A percentile compares a stretch with the other conserved stretches of the same genome.
These are phyloP conservation scores for Panaeolus papilionaceus DNA, from an alignment of 768 basidiomycete species.

Conservation along the genomic window DNA sequence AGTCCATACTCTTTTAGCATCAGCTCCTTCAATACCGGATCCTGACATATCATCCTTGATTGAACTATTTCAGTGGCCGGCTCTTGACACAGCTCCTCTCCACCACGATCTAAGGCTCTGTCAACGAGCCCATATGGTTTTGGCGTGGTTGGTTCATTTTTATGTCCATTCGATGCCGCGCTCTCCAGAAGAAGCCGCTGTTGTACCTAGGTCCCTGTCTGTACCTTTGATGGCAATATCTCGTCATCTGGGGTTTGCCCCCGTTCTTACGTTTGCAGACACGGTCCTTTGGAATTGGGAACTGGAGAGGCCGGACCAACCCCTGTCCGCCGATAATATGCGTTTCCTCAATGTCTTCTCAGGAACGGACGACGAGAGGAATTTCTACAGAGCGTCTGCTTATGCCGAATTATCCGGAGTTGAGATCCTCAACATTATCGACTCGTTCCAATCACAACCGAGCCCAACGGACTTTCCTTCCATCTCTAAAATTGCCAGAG, in stretches of 20 bases:
- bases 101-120: conserved; percentile 61
- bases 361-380: conserved; percentile 81
- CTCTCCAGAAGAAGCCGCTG: conserved; percentile 42
- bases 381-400: conserved; percentile 89
- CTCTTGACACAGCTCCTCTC: conserved; percentile 63
- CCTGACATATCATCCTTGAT: conserved; percentile 17
- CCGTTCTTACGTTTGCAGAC: conserved; percentile 94
- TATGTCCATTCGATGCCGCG: conserved; percentile 84
- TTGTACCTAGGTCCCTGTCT: conserved; percentile 79
- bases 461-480: conserved; percentile 67
- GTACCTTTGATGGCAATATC: conserved; percentile 83
- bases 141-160: conserved; percentile 89
- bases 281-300: conserved; percentile 95
- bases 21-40: conserved; percentile 12
- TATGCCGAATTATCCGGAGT: conserved; percentile 86
- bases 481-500: conserved; percentile 70
- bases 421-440: conserved; percentile 85
- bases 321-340: conserved; percentile 76
- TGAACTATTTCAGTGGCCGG: conserved; percentile 63
- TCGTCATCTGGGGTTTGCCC: conserved; percentile 81
- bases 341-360: conserved; percentile 79
- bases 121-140: conserved; percentile 87
- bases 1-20: conserved; percentile 37
- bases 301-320: conserved; percentile 57
- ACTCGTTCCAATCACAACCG: conserved; percentile 82